Evolutionary conservation across 106 monocot species (phyloP).

Genomic region (Apostasia ramifera): DNA sequence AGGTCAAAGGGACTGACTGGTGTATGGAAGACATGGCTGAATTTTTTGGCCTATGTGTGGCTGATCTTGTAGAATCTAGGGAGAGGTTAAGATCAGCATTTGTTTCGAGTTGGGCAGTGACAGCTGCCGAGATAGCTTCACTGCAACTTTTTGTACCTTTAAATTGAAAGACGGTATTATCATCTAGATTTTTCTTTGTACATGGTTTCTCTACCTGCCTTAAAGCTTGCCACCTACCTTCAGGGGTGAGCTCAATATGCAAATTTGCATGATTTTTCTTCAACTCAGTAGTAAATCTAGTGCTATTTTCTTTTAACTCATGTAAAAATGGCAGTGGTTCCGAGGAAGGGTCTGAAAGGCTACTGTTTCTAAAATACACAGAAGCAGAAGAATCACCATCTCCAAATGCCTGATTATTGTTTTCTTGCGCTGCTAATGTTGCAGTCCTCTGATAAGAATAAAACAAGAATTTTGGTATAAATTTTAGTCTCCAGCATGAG

Average conservation of each 20-base stretch:
- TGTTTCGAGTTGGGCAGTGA: conserved; percentile 6
- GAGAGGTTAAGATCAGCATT: conserved; percentile 12
- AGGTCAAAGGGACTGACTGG: conserved; percentile 17
- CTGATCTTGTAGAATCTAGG: conserved; percentile 9
- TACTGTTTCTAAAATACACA: conserved; percentile 9
- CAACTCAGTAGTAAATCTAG: neutral
- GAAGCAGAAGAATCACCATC: conserved; percentile 21
- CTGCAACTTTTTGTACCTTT: neutral
- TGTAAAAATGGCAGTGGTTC: conserved; percentile 14
- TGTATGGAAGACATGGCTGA: conserved; percentile 17
- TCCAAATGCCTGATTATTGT: conserved; percentile 19
- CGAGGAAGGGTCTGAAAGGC: conserved; percentile 6
- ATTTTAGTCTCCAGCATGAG: conserved; percentile 9
- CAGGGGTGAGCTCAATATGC: conserved; percentile 1
- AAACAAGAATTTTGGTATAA: neutral
- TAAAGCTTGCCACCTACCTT: neutral
- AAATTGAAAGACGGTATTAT: neutral
- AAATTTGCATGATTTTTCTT: neutral
- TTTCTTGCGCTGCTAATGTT: conserved; percentile 13
- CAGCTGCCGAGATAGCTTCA: neutral
- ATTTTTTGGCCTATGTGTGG: conserved; percentile 3
- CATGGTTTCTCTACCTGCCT: conserved; percentile 1
- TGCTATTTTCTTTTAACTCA: conserved; percentile 14
- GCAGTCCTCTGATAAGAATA: conserved; percentile 17
- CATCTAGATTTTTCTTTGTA: conserved; percentile 6